phyloP scores from a whole-genome alignment of 1,284 basidiomycete species.

The Ustilago hordei region DNA sequence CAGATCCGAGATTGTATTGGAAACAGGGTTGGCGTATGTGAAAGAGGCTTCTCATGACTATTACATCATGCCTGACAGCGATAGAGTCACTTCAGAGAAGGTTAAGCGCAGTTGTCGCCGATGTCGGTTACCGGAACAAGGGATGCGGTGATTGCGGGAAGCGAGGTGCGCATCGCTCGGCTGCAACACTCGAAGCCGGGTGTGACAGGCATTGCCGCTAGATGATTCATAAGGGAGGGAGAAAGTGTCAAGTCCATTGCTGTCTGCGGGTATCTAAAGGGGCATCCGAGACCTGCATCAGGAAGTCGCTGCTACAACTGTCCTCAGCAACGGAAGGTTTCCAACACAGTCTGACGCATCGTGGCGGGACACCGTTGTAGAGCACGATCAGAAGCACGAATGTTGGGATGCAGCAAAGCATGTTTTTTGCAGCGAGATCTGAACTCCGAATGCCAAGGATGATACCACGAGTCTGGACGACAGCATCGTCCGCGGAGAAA shows the following conservation, averaged over 20 bases:
- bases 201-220: not conserved
- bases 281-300: not conserved
- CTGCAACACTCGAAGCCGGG: not conserved
- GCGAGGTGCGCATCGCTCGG: not conserved
- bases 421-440: not conserved
- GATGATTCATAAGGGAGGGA: not conserved
- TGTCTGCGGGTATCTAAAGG: not conserved
- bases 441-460: not conserved
- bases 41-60: too few relatives aligned
- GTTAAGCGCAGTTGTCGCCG: too few relatives aligned
- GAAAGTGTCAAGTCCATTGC: not conserved
- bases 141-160: not conserved
- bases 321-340: not conserved
- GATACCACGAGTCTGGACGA: not conserved
- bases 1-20: too few relatives aligned
- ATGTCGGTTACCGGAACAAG: not conserved
- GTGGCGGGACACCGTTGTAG: not conserved
- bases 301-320: not conserved
- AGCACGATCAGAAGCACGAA: not conserved
- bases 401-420: not conserved
- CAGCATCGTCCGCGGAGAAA: not conserved
- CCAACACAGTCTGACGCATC: not conserved
- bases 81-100: too few relatives aligned
- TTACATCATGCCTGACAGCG: too few relatives aligned
- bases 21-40: too few relatives aligned